Conservation (phyloP, 2,329 filamentous ascomycete species). For the Kalmusia sp. region DNA sequence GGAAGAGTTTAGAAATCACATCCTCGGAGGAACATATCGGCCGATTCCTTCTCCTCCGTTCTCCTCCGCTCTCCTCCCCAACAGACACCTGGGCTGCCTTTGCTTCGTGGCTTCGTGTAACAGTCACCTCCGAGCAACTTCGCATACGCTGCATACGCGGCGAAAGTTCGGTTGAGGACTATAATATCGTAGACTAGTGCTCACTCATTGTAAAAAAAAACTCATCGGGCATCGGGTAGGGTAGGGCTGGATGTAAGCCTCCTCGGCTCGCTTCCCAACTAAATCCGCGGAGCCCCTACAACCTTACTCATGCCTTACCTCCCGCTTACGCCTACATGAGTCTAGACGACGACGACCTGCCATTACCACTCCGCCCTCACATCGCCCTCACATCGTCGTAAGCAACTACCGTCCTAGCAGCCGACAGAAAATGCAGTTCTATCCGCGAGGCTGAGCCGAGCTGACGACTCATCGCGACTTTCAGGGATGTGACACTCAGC, state of each 20-base stretch:
- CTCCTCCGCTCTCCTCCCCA: no score
- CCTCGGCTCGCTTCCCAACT: neutral
- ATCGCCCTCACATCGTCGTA: neutral
- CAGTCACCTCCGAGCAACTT: neutral
- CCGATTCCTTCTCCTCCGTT: neutral
- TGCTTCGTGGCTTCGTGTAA: neutral
- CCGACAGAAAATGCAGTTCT: neutral
- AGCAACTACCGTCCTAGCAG: neutral
- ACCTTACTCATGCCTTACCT: constrained; percentile 5
- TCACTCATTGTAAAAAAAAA: neutral
- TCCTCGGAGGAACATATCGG: neutral
- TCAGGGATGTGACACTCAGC: neutral
- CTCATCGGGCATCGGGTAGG: neutral
- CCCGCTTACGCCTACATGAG: neutral
- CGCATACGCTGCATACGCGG: constrained; percentile 3
- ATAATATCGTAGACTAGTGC: neutral
- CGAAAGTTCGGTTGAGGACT: neutral
- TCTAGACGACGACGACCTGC: neutral
- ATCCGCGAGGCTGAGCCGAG: neutral
- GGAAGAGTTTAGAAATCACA: neutral
- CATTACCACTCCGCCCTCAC: neutral
- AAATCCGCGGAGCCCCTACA: neutral
- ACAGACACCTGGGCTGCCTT: neutral
- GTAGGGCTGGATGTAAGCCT: constrained; percentile 6
- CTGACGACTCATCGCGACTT: neutral